phyloP scores from a whole-genome alignment of 495 filamentous ascomycete genomes.

The Patellaria atrata region DNA sequence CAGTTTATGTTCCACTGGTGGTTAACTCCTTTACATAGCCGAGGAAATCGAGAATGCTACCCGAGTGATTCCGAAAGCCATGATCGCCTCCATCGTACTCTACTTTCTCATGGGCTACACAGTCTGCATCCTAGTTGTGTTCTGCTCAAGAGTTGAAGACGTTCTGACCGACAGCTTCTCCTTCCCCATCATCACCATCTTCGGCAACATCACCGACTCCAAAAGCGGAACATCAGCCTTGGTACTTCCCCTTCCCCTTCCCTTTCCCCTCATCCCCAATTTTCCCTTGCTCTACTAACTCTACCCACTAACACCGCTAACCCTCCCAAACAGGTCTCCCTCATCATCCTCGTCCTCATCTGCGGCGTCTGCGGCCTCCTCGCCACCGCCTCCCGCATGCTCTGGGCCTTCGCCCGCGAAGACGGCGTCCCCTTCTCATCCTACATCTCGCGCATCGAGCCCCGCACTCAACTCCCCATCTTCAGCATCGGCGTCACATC shows the following conservation, averaged over 20 bases:
- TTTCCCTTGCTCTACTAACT: too few species aligned
- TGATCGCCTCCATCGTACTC: conserved; percentile 5
- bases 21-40: conserved; percentile 3
- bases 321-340: not conserved
- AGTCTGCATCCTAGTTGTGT: conserved; percentile 7
- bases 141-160: conserved; percentile 6
- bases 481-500: conserved; percentile 7
- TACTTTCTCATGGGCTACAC: conserved; percentile 4
- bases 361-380: conserved; percentile 1
- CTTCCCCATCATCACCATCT: conserved; percentile 8
- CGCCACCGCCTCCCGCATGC: conserved; percentile 10
- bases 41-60: conserved; percentile 13
- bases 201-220: conserved; percentile 2
- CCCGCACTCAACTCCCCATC: conserved; percentile 3
- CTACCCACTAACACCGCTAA: not conserved
- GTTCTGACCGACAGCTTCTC: not conserved
- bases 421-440: conserved; percentile 7
- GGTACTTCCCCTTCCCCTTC: conserved; percentile 4
- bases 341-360: conserved; percentile 4
- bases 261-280: too few species aligned
- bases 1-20: too few species aligned
- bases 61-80: conserved; percentile 3
- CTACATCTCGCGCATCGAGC: conserved; percentile 4
- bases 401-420: conserved; percentile 14
- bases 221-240: not conserved